Percentiles rank a stretch among this genome's conserved stretches.
These are phyloP conservation scores for Leptodermis oblonga DNA, from an alignment of 257 asterid genomes.

Conservation along the genomic window DNA sequence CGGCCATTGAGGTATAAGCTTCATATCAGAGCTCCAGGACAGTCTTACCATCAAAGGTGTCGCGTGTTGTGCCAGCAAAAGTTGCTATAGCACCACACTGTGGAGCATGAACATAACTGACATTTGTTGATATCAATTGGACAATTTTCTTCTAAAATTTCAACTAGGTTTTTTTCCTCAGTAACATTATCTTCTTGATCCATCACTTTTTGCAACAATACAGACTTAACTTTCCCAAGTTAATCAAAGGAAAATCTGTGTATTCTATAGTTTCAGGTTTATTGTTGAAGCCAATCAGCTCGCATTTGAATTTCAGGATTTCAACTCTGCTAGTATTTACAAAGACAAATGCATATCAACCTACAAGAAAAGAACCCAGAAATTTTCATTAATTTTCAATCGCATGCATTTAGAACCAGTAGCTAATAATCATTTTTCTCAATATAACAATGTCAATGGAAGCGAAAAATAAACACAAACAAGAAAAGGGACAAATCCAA, in stretches of 20 bases:
- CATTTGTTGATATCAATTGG: conserved; percentile 60
- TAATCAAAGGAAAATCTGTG: background rate
- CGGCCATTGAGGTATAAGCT: conserved; percentile 88
- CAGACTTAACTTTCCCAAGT: background rate
- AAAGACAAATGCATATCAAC: background rate
- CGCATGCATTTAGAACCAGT: background rate
- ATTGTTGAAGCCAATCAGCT: conserved; percentile 4
- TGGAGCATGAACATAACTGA: conserved; percentile 63
- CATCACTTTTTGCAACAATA: background rate
- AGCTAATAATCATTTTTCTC: background rate
- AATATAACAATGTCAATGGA: background rate
- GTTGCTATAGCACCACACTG: conserved; percentile 90
- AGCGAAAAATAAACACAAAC: background rate
- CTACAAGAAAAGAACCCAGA: background rate
- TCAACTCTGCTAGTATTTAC: background rate
- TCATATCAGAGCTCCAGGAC: conserved; percentile 81
- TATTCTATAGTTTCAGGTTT: background rate
- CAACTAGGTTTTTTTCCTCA: conserved; percentile 63
- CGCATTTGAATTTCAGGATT: background rate
- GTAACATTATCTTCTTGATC: conserved; percentile 16
- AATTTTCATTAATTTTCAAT: background rate
- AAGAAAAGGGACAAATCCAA: background rate
- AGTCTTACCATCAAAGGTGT: conserved; percentile 64
- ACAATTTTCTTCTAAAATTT: conserved; percentile 59
- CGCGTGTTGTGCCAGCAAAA: conserved; percentile 87